These are phyloP conservation scores for Geoglossum cookeanum DNA, from an alignment of 2,329 filamentous ascomycete species.

Conservation along the genomic window DNA sequence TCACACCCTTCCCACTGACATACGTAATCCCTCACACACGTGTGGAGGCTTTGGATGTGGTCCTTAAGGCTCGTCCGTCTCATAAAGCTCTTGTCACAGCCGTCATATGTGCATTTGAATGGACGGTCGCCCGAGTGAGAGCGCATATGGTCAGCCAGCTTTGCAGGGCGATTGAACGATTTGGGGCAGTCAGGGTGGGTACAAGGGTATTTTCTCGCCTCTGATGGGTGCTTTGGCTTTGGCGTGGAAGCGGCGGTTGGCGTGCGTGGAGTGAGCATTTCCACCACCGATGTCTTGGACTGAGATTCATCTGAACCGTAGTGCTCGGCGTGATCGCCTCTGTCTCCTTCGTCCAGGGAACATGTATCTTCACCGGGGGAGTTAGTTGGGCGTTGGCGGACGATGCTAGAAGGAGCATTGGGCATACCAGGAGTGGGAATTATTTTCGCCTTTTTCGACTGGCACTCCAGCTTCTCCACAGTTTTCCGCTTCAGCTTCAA, in stretches of 20 bases:
- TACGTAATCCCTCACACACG: conserved; percentile 45
- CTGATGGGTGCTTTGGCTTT: conserved; percentile 39
- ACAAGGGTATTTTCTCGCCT: conserved; percentile 59
- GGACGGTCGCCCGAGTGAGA: conserved; percentile 75
- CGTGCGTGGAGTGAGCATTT: conserved; percentile 8
- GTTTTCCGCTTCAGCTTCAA: not conserved
- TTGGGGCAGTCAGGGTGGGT: conserved; percentile 57
- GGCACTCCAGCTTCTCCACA: not conserved
- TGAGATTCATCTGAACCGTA: not conserved
- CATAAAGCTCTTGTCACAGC: conserved; percentile 67
- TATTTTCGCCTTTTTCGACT: not conserved
- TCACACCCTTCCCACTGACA: conserved; percentile 57
- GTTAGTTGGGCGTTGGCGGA: not conserved
- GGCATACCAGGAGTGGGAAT: not conserved
- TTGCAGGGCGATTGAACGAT: conserved; percentile 71
- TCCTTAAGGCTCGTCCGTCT: conserved; percentile 73
- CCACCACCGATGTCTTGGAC: not conserved
- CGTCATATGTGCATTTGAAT: conserved; percentile 49
- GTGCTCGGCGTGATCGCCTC: not conserved
- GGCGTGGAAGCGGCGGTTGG: conserved; percentile 12
- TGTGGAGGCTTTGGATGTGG: conserved; percentile 70
- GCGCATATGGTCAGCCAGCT: conserved; percentile 59
- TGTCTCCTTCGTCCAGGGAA: not conserved
- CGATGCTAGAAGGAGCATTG: not conserved
- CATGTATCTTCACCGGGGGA: not conserved